Evolutionary conservation across 1,284 basidiomycete genomes (phyloP).

Genomic region (Anthracocystis setariae): DNA sequence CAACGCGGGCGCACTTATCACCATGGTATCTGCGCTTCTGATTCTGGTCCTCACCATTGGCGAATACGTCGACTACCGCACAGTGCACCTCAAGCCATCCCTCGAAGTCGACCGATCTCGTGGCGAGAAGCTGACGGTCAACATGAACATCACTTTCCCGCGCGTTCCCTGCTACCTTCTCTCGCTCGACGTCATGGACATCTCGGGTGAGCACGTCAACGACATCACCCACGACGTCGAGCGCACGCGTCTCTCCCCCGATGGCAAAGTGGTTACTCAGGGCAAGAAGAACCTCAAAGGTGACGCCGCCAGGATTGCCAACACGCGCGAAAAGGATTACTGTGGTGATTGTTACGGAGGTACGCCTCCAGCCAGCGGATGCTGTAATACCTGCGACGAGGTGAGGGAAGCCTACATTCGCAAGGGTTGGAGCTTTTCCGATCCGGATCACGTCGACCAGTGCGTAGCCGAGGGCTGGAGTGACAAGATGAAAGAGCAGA

Average conservation of each 20-base stretch:
- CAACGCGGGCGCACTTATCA: conserved; percentile 72
- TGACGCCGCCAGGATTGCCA: conserved; percentile 57
- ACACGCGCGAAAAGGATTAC: conserved; percentile 50
- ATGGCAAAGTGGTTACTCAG: conserved; percentile 70
- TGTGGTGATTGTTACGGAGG: conserved; percentile 96
- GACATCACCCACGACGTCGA: conserved; percentile 78
- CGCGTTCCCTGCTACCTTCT: conserved; percentile 88
- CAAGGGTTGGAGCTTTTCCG: conserved; percentile 92
- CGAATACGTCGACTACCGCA: conserved; percentile 95
- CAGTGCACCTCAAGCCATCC: conserved; percentile 73
- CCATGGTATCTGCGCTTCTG: conserved; percentile 87
- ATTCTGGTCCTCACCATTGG: conserved; percentile 89
- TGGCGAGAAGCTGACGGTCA: conserved; percentile 91
- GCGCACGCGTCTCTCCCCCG: conserved; percentile 79
- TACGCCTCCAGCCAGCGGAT: conserved; percentile 76
- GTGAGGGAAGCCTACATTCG: conserved; percentile 89
- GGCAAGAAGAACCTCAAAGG: conserved; percentile 55
- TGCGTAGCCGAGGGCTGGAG: conserved; percentile 95
- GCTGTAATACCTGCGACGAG: conserved; percentile 96
- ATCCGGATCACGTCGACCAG: conserved; percentile 88
- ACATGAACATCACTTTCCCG: conserved; percentile 93
- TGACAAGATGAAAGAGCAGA: conserved; percentile 89
- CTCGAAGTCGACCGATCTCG: conserved; percentile 79
- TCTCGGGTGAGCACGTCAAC: conserved; percentile 91
- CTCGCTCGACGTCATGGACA: conserved; percentile 91